Percentiles rank a stretch among this genome's conserved stretches.
phyloP scores from a whole-genome alignment of 768 basidiomycete genomes.

The Multifurca ochricompacta region DNA sequence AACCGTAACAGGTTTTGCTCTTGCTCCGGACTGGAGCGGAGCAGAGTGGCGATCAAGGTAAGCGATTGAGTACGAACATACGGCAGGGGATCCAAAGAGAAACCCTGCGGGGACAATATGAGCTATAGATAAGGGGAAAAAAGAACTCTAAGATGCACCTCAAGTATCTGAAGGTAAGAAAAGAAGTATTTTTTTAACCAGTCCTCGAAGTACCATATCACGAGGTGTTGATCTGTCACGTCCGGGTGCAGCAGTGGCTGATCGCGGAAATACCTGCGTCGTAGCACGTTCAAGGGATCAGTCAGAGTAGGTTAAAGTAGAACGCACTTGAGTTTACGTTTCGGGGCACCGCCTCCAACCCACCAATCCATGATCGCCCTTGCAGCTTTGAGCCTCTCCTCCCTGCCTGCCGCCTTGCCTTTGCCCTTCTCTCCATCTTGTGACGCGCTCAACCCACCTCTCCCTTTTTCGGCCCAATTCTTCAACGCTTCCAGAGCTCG shows the following conservation, averaged over 20 bases:
- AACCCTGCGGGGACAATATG: slow-evolving; percentile 37
- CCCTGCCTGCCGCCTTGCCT: slow-evolving; percentile 44
- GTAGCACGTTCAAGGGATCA: not conserved
- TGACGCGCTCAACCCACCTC: slow-evolving; percentile 51
- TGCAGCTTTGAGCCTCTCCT: slow-evolving; percentile 84
- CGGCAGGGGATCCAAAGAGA: slow-evolving; percentile 57
- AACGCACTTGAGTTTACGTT: slow-evolving; percentile 75
- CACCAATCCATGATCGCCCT: slow-evolving; percentile 96
- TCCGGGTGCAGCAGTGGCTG: slow-evolving; percentile 62
- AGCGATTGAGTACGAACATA: slow-evolving; percentile 7
- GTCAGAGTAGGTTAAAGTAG: not conserved
- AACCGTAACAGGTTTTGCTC: slow-evolving; percentile 92
- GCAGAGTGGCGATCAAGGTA: slow-evolving; percentile 63
- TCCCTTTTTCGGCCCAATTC: slow-evolving; percentile 66
- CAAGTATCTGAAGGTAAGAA: slow-evolving; percentile 79
- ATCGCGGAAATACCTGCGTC: slow-evolving; percentile 77
- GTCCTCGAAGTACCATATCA: slow-evolving; percentile 91
- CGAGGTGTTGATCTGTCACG: slow-evolving; percentile 62
- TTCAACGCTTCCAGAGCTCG: slow-evolving; percentile 72
- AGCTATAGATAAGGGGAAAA: not conserved
- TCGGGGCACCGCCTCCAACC: slow-evolving; percentile 87
- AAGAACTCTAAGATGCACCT: slow-evolving; percentile 42
- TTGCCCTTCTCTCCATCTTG: slow-evolving; percentile 14
- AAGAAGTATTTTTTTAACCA: slow-evolving; percentile 98
- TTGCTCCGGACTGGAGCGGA: slow-evolving; percentile 90